A percentile compares a stretch with the other conserved stretches of the same genome.
Evolutionary conservation across 345 rosid species (phyloP).

Genomic region (Toxicodendron radicans): DNA sequence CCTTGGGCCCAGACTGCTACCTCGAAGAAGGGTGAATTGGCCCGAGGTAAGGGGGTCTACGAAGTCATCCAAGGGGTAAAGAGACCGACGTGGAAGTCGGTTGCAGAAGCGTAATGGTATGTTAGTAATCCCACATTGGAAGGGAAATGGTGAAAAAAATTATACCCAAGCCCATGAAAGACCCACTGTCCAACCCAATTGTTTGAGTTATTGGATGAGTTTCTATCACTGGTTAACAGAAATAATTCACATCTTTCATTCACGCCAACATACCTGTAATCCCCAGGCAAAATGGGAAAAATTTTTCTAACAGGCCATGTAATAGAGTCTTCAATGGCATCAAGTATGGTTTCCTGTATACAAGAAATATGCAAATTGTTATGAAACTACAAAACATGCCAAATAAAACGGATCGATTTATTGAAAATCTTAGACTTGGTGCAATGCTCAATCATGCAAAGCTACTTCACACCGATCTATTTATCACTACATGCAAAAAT

Average conservation of each 20-base stretch:
- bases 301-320: constrained; percentile 99
- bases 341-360: constrained; percentile 78
- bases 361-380: constrained; percentile 10
- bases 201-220: no score
- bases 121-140: no score
- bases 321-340: constrained; percentile 95
- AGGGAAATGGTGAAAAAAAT: no score
- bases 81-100: no score
- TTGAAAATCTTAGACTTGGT: not conserved
- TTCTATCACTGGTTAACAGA: not conserved
- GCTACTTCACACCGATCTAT: not conserved
- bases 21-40: no score
- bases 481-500: not conserved
- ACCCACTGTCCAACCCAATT: no score
- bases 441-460: not conserved
- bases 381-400: not conserved
- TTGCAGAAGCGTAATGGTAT: no score
- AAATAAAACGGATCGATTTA: not conserved
- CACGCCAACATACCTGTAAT: constrained; percentile 66
- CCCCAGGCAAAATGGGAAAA: constrained; percentile 95
- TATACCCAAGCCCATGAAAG: no score
- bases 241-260: not conserved
- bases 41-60: no score
- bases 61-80: no score
- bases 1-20: no score